Evolutionary conservation across 176 grass and related monocot species (phyloP).

Genomic region (Tuctoria greenei): DNA sequence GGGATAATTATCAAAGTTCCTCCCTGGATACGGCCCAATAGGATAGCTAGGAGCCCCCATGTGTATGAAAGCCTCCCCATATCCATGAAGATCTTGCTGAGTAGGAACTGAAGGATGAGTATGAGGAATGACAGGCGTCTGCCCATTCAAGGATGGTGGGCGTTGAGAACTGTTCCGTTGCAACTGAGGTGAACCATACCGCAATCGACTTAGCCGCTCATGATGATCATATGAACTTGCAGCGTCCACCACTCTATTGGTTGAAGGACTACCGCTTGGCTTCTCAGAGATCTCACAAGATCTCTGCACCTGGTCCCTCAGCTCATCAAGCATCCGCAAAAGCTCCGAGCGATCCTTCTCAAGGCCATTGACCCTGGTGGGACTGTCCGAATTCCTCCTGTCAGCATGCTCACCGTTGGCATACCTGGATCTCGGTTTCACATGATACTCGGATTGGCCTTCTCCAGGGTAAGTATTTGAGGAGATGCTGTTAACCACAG

Average conservation of each 20-base stretch:
- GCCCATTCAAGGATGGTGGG: conserved; percentile 50
- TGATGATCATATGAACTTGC: conserved; percentile 42
- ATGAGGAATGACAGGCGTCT: conserved; percentile 33
- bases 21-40: conserved; percentile 50
- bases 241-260: conserved; percentile 18
- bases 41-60: conserved; percentile 63
- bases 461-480: conserved; percentile 35
- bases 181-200: conserved; percentile 55
- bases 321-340: conserved; percentile 77
- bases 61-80: conserved; percentile 35
- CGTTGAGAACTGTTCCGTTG: conserved; percentile 43
- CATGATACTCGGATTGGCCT: conserved; percentile 45
- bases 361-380: conserved; percentile 51
- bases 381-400: conserved; percentile 29
- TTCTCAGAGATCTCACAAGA: conserved; percentile 67
- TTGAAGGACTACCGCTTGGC: conserved; percentile 36
- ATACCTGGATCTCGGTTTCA: conserved; percentile 33
- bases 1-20: conserved; percentile 63
- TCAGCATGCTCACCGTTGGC: conserved; percentile 15
- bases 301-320: conserved; percentile 81
- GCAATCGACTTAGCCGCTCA: conserved; percentile 49
- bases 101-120: conserved; percentile 46
- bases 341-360: conserved; percentile 66
- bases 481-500: conserved; percentile 21
- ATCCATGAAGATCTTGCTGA: conserved; percentile 51